These are phyloP conservation scores for Arthrobotrys musiformis DNA, from an alignment of 2,329 filamentous ascomycete genomes.

Conservation along the genomic window DNA sequence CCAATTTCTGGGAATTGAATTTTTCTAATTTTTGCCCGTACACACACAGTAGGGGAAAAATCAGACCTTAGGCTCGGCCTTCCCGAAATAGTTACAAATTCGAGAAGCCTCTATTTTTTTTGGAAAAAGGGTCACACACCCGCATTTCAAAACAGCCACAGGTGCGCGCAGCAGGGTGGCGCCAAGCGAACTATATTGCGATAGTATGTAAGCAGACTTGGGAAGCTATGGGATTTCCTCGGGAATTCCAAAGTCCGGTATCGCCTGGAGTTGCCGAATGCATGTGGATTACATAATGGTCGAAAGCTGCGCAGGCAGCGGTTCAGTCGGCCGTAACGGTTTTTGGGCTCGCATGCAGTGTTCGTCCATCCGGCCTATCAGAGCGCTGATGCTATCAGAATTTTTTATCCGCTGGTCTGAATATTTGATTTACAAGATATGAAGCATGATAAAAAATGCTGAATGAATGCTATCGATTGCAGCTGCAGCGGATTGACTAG, in stretches of 20 bases:
- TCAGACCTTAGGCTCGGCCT: slow-evolving; percentile 46
- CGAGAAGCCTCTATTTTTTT: slow-evolving; percentile 32
- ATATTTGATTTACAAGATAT: slow-evolving; percentile 26
- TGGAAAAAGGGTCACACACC: neutral
- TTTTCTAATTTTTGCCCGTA: too few relatives aligned
- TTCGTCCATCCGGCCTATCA: slow-evolving; percentile 35
- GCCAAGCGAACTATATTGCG: slow-evolving; percentile 2
- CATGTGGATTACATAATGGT: slow-evolving; percentile 28
- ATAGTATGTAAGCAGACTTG: too few relatives aligned
- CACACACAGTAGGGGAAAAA: too few relatives aligned
- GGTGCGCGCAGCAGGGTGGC: neutral
- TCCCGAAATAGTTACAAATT: slow-evolving; percentile 52
- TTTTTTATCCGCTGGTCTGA: slow-evolving; percentile 7
- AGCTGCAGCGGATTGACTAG: slow-evolving; percentile 57
- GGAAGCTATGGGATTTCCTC: neutral
- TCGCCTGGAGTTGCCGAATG: slow-evolving; percentile 31
- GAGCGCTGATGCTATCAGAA: slow-evolving; percentile 13
- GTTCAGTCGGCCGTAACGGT: slow-evolving; percentile 34
- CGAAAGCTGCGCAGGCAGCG: neutral
- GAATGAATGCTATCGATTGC: too few relatives aligned
- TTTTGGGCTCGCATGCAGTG: slow-evolving; percentile 16
- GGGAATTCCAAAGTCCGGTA: slow-evolving; percentile 27
- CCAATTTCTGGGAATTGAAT: slow-evolving; percentile 44
- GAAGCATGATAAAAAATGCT: too few relatives aligned
- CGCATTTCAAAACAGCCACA: slow-evolving; percentile 12